Evolutionary conservation across 2,329 filamentous ascomycete genomes (phyloP).

Genomic region (Aureobasidium pullulans): DNA sequence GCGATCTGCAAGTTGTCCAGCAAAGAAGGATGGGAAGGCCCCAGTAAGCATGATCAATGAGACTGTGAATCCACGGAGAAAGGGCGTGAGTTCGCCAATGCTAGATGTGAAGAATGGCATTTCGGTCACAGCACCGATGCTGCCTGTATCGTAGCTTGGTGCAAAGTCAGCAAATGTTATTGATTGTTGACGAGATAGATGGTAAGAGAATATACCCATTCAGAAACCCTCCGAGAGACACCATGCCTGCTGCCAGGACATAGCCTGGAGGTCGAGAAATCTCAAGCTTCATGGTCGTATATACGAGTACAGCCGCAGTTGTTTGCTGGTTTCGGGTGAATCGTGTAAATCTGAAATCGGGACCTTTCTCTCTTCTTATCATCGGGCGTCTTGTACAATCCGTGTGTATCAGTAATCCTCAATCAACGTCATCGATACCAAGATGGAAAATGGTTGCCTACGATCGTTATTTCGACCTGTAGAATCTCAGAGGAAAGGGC

Average conservation of each 20-base stretch:
- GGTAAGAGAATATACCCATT: constrained; percentile 16
- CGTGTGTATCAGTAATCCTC: background rate
- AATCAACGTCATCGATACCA: background rate
- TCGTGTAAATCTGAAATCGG: background rate
- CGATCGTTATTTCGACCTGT: background rate
- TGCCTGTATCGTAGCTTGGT: constrained; percentile 41
- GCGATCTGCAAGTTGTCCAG: constrained; percentile 49
- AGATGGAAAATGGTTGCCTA: background rate
- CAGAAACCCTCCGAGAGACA: constrained; percentile 19
- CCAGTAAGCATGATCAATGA: constrained; percentile 53
- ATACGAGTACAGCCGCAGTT: too few species aligned
- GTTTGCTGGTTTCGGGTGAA: background rate
- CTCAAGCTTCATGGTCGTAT: background rate
- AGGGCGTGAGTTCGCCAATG: constrained; percentile 46
- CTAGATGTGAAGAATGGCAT: constrained; percentile 47
- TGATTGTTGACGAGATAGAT: background rate
- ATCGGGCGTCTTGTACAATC: background rate
- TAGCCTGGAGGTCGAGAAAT: constrained; percentile 15
- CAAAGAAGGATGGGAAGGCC: constrained; percentile 48
- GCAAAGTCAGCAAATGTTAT: background rate
- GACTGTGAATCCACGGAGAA: constrained; percentile 51
- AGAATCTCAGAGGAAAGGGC: background rate
- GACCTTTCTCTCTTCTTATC: background rate
- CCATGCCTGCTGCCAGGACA: constrained; percentile 15
- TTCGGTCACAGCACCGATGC: constrained; percentile 52